Evolutionary conservation across 148 eudicot genomes (phyloP).

Genomic region (Chenopodium album): DNA sequence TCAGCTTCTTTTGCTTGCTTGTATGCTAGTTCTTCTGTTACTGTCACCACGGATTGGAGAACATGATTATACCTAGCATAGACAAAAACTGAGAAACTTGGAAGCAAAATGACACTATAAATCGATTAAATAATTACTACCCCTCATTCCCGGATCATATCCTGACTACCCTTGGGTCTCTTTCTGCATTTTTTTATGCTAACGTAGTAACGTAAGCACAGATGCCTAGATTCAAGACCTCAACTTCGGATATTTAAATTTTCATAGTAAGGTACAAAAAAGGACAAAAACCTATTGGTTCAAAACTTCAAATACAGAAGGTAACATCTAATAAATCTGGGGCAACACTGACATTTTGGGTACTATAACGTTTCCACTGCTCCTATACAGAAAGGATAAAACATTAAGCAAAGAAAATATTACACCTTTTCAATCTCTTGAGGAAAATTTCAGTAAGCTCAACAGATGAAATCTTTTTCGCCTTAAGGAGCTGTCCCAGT

Average conservation of each 20-base stretch:
- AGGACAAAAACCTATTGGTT: background rate
- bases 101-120: background rate
- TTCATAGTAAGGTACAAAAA: background rate
- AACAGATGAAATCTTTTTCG: conserved; percentile 65
- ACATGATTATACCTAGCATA: conserved; percentile 57
- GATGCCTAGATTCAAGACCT: background rate
- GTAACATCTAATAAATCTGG: background rate
- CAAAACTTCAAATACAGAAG: background rate
- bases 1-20: conserved; percentile 87
- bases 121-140: background rate
- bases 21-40: conserved; percentile 84
- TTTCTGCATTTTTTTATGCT: background rate
- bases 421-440: conserved; percentile 71
- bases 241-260: background rate
- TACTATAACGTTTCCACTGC: background rate
- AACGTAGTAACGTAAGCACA: background rate
- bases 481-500: conserved; percentile 74
- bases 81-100: background rate
- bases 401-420: background rate
- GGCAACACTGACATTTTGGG: background rate
- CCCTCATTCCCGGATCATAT: background rate
- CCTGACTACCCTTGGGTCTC: background rate
- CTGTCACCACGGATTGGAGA: conserved; percentile 81
- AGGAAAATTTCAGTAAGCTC: conserved; percentile 78
- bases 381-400: background rate